Evolutionary conservation across 352 stramenopile species (phyloP).

Genomic region (Plasmopara viticola): DNA sequence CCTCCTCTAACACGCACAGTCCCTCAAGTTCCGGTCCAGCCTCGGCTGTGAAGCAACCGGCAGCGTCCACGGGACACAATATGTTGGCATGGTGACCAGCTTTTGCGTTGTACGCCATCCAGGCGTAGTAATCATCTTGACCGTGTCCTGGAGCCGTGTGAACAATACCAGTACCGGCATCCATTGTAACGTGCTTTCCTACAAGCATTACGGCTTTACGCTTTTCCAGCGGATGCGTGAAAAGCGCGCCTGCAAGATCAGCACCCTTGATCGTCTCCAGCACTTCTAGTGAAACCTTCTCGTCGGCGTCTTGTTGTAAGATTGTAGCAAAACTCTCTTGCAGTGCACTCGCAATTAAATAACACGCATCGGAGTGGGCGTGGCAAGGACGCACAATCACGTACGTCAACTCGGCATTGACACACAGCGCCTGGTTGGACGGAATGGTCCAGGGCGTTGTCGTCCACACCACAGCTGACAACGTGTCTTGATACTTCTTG

Average conservation of each 20-base stretch:
- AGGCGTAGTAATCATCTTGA: constrained; percentile 92
- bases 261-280: constrained; percentile 59
- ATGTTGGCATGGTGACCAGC: constrained; percentile 36
- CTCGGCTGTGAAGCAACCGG: constrained; percentile 84
- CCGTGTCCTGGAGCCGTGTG: constrained; percentile 97
- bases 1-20: constrained; percentile 87
- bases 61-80: constrained; percentile 58
- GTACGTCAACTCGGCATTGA: constrained; percentile 94
- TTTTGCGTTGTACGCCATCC: constrained; percentile 50
- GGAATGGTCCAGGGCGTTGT: constrained; percentile 99
- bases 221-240: constrained; percentile 87
- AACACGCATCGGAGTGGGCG: constrained; percentile 27
- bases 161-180: constrained; percentile 97
- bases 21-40: constrained; percentile 85
- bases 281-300: constrained; percentile 32
- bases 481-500: constrained; percentile 32
- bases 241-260: constrained; percentile 50
- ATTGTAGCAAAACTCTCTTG: constrained; percentile 37
- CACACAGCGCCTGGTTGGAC: constrained; percentile 95
- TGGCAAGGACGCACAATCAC: constrained; percentile 66
- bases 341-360: constrained; percentile 59
- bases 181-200: constrained; percentile 96
- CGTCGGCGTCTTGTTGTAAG: constrained; percentile 10
- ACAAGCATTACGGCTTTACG: constrained; percentile 83
- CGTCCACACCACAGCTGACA: constrained; percentile 92